phyloP scores from a whole-genome alignment of 805 yeast species.

The Starmerella tilneyi region DNA sequence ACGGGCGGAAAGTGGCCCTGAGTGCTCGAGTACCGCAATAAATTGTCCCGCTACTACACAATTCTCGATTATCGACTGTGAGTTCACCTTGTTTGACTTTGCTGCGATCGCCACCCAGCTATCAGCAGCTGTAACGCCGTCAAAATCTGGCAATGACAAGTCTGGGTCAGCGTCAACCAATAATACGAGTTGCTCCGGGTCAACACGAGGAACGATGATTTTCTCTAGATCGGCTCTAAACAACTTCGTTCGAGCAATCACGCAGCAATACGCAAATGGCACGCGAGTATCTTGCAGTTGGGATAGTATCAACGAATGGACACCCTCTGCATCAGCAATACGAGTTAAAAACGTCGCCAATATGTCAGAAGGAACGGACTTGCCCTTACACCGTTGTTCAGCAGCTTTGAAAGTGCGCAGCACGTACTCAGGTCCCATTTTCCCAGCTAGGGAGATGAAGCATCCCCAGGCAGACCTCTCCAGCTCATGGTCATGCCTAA shows the following conservation, averaged over 20 bases:
- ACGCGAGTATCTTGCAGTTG: slow-evolving; percentile 6
- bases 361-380: slow-evolving; percentile 8
- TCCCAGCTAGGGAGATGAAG: slow-evolving; percentile 19
- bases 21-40: slow-evolving; percentile 7
- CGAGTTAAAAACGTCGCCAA: slow-evolving; percentile 14
- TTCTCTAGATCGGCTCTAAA: slow-evolving; percentile 6
- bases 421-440: slow-evolving; percentile 12
- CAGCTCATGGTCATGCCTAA: slow-evolving; percentile 18
- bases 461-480: slow-evolving; percentile 26
- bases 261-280: slow-evolving; percentile 10
- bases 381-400: slow-evolving; percentile 10
- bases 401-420: slow-evolving; percentile 12
- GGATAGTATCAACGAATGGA: not conserved
- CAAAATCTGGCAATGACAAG: not conserved
- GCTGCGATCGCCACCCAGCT: slow-evolving; percentile 20
- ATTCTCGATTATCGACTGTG: slow-evolving; percentile 16
- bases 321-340: slow-evolving; percentile 4
- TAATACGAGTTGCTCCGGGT: not conserved
- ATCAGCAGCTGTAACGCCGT: slow-evolving; percentile 3
- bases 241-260: slow-evolving; percentile 9
- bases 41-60: slow-evolving; percentile 6
- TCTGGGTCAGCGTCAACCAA: slow-evolving; percentile 4
- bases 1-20: slow-evolving; percentile 2
- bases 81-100: slow-evolving; percentile 11
- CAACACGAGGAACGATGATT: not conserved